phyloP scores from a whole-genome alignment of 441 rosid genomes.

The Pelargonium australe region DNA sequence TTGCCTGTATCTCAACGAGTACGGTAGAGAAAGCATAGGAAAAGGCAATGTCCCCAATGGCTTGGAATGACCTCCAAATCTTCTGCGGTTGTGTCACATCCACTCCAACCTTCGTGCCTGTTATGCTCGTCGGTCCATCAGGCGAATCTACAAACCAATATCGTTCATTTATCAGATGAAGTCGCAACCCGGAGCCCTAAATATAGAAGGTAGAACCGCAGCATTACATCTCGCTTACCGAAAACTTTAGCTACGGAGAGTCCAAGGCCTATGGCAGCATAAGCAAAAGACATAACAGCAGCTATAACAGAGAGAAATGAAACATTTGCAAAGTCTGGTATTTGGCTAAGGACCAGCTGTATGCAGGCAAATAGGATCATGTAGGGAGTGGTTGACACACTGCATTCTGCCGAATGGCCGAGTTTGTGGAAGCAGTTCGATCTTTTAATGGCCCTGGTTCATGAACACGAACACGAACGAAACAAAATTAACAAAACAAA shows the following conservation, averaged over 20 bases:
- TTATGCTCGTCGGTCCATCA: conserved; percentile 41
- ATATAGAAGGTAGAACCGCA: too few species aligned
- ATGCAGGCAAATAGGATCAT: conserved; percentile 65
- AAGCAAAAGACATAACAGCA: conserved; percentile 77
- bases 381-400: conserved; percentile 51
- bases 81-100: conserved; percentile 67
- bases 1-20: conserved; percentile 81
- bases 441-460: conserved; percentile 66
- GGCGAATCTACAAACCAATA: conserved; percentile 20
- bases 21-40: conserved; percentile 75
- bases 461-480: background rate
- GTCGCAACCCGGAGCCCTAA: too few species aligned
- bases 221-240: conserved; percentile 26
- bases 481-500: too few species aligned
- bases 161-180: background rate
- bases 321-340: conserved; percentile 76
- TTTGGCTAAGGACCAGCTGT: conserved; percentile 71
- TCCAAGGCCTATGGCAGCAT: conserved; percentile 65
- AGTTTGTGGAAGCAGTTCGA: conserved; percentile 78
- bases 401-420: conserved; percentile 55
- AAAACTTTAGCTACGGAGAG: conserved; percentile 66
- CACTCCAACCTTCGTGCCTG: conserved; percentile 57
- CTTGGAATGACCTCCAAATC: conserved; percentile 76
- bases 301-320: conserved; percentile 84
- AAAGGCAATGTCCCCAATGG: conserved; percentile 76